These are phyloP conservation scores for Bocquillonia castaneifolia DNA, from an alignment of 441 rosid species.

Conservation along the genomic window DNA sequence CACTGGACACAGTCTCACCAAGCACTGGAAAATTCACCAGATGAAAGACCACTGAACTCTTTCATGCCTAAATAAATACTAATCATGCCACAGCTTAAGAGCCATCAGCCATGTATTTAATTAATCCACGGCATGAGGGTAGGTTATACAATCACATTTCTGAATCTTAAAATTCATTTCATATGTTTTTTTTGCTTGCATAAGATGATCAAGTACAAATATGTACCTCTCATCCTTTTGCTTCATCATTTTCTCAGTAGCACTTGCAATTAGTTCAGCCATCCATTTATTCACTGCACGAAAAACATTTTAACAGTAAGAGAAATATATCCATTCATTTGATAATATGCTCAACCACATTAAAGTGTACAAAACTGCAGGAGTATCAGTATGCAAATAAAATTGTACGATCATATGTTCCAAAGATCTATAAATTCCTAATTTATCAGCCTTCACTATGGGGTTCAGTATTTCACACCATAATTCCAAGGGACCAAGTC, in stretches of 20 bases:
- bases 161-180: conserved; percentile 3
- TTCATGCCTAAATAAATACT: not conserved
- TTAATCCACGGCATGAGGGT: not conserved
- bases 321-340: not conserved
- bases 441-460: not conserved
- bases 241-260: conserved; percentile 95
- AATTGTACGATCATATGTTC: not conserved
- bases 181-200: not conserved
- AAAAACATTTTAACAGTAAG: conserved; percentile 15
- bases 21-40: not conserved
- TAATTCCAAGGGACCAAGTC: not conserved
- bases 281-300: conserved; percentile 90
- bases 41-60: not conserved
- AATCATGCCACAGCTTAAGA: not conserved
- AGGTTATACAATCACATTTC: not conserved
- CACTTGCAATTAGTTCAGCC: conserved; percentile 75
- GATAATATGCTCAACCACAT: not conserved
- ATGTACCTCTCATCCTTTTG: conserved; percentile 91
- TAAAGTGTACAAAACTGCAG: not conserved
- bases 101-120: not conserved
- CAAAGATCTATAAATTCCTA: not conserved
- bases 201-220: not conserved
- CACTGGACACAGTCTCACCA: not conserved
- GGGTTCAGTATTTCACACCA: not conserved
- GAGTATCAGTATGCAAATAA: not conserved